Conservation (phyloP, 306 rosid genomes). For the Sicyos baderoa region DNA sequence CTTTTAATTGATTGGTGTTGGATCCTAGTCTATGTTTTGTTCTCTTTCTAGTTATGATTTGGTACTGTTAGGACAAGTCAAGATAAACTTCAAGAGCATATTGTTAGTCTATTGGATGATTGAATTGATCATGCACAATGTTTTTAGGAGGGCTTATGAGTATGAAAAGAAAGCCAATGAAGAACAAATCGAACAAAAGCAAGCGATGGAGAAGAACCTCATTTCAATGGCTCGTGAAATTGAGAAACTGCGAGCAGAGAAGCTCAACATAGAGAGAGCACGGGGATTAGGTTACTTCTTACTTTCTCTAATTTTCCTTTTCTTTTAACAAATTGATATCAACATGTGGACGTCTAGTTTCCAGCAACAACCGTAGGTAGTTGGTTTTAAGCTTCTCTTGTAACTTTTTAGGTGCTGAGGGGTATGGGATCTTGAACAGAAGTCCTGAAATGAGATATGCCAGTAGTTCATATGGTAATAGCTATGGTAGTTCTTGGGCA, state of each 20-base stretch:
- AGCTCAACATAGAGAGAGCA: conserved; percentile 26
- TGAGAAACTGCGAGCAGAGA: conserved; percentile 35
- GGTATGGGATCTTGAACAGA: conserved; percentile 34
- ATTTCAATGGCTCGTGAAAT: conserved; percentile 46
- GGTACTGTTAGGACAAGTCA: conserved; percentile 3
- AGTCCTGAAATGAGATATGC: conserved; percentile 36
- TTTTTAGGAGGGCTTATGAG: conserved; percentile 39
- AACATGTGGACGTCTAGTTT: conserved; percentile 10
- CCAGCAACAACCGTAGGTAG: background rate
- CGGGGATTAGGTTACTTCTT: conserved; percentile 30
- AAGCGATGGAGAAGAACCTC: conserved; percentile 40
- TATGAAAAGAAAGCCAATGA: conserved; percentile 38
- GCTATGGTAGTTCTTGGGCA: conserved; percentile 29
- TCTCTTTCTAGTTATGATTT: conserved; percentile 9
- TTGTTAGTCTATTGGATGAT: conserved; percentile 6
- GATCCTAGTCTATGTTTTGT: conserved; percentile 12
- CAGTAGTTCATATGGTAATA: conserved; percentile 24
- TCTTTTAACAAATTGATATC: conserved; percentile 1
- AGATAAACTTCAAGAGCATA: conserved; percentile 15
- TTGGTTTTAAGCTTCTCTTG: conserved; percentile 20
- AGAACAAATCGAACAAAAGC: conserved; percentile 35
- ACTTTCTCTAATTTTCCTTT: conserved; percentile 6
- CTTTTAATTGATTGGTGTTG: conserved; percentile 12
- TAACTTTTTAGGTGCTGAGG: conserved; percentile 30
- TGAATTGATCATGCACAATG: conserved; percentile 21